These are phyloP conservation scores for Apostasia ramifera DNA, from an alignment of 106 monocot species.

Conservation along the genomic window DNA sequence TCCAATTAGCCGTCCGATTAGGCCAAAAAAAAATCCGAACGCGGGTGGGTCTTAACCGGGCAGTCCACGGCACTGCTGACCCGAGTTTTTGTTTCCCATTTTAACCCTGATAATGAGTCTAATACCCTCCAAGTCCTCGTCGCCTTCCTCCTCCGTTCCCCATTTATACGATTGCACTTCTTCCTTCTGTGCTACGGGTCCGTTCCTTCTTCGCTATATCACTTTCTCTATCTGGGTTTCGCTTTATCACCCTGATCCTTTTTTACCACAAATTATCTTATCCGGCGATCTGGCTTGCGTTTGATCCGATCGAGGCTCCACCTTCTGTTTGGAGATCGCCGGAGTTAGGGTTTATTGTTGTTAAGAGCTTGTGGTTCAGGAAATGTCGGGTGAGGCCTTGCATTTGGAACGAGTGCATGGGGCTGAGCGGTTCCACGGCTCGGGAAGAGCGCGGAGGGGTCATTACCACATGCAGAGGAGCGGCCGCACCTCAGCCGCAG, in stretches of 20 bases:
- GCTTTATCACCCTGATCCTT: not conserved
- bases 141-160: conserved; percentile 10
- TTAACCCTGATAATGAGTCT: no score
- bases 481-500: not conserved
- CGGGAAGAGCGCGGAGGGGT: conserved; percentile 18
- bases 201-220: conserved; percentile 9
- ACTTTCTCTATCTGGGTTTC: not conserved
- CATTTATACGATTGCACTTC: conserved; percentile 1
- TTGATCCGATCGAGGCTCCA: not conserved
- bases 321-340: not conserved
- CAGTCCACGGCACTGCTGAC: no score
- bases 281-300: conserved; percentile 7
- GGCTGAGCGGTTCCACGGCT: conserved; percentile 37
- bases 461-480: conserved; percentile 8
- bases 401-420: conserved; percentile 30
- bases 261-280: conserved; percentile 6
- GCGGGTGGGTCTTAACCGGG: no score
- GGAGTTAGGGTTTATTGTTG: conserved; percentile 6
- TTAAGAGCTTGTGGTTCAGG: not conserved
- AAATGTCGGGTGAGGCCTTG: conserved; percentile 37
- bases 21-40: no score
- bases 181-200: conserved; percentile 1
- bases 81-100: no score
- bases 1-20: no score
- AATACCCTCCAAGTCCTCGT: no score